Evolutionary conservation across 2,329 filamentous ascomycete species (phyloP).

Genomic region (Tolypocladium ophioglossoides): DNA sequence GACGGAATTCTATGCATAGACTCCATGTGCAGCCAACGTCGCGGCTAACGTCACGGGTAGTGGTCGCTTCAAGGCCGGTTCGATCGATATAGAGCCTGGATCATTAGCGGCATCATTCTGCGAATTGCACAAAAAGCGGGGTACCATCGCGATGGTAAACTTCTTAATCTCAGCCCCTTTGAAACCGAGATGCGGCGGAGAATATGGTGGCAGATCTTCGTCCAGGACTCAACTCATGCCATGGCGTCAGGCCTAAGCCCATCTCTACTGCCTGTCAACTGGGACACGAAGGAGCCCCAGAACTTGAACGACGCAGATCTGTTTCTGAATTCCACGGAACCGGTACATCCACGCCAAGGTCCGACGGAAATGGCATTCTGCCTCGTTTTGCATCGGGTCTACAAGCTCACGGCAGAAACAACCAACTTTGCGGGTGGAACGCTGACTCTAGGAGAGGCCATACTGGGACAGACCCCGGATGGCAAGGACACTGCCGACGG

Average conservation of each 20-base stretch:
- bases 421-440: constrained; percentile 26
- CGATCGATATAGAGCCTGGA: constrained; percentile 48
- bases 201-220: constrained; percentile 55
- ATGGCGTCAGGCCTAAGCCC: constrained; percentile 46
- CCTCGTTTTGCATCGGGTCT: constrained; percentile 38
- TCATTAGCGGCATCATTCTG: constrained; percentile 48
- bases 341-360: constrained; percentile 39
- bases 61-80: constrained; percentile 46
- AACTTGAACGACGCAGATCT: constrained; percentile 52
- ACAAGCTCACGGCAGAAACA: constrained; percentile 36
- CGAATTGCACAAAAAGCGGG: constrained; percentile 61
- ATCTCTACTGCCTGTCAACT: constrained; percentile 37
- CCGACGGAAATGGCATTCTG: constrained; percentile 52
- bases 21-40: not conserved
- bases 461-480: constrained; percentile 32
- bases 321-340: constrained; percentile 39
- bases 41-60: constrained; percentile 18
- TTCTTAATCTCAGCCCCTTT: constrained; percentile 45
- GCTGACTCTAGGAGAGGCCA: constrained; percentile 36
- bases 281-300: constrained; percentile 44
- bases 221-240: constrained; percentile 47
- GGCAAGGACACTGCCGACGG: constrained; percentile 11
- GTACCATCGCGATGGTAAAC: constrained; percentile 50
- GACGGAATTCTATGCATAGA: no score
- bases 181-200: constrained; percentile 58